Base-by-base conservation (phyloP, 768 basidiomycete genomes). In the Neoboletus subvelutipes region DNA sequence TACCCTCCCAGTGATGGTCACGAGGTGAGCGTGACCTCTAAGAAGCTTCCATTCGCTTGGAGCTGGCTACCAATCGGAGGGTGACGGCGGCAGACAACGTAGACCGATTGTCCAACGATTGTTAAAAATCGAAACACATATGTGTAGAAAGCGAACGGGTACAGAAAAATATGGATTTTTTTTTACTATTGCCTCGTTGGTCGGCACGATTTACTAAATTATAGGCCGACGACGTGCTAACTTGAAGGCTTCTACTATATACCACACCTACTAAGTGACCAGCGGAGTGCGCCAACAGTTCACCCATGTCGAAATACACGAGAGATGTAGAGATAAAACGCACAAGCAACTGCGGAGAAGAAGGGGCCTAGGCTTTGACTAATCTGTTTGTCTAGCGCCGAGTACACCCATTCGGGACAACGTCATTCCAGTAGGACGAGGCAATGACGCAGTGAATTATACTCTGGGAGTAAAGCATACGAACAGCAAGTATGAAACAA, bases 1-100 rank as follows among this genome's bases (percentile, higher is more conserved):
- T 65, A 64, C 63, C 63, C 59, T 61, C 52, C 20, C 63, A 41
- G 62, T 64, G 24, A 15, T 50, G 34, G 29, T 45, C 58, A 56
- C 54, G 50, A 34, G 45, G 45, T 31, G 5, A 24, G 13, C 29
- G 12, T 20, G 28, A 34, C 42, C 28, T n/a, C n/a, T n/a, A n/a
- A 24, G 8, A 28, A 17, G n/a, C 26, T 46, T 41, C 49, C 26
- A 36, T 52, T 42, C n/a, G 43, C 12, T 34, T 9, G 31, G 31
- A 5, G 5, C 26, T 29, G 4, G 13, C 15, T 46, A 20, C 36
- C 4, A 1, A 42, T 56, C 9, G 24, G 26, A n/a, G 20, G 40
- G 2, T 33, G 31, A 12, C 3, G 31, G 31, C 45, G 58, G 43
- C 56, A 24, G 45, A 39, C 20, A 33, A 46, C 4, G 31, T 41